A percentile compares a stretch with the other conserved stretches of the same genome.
These are phyloP conservation scores for Sugiyamaella boreocaroliniensis DNA, from an alignment of 805 yeast genomes.

Conservation along the genomic window DNA sequence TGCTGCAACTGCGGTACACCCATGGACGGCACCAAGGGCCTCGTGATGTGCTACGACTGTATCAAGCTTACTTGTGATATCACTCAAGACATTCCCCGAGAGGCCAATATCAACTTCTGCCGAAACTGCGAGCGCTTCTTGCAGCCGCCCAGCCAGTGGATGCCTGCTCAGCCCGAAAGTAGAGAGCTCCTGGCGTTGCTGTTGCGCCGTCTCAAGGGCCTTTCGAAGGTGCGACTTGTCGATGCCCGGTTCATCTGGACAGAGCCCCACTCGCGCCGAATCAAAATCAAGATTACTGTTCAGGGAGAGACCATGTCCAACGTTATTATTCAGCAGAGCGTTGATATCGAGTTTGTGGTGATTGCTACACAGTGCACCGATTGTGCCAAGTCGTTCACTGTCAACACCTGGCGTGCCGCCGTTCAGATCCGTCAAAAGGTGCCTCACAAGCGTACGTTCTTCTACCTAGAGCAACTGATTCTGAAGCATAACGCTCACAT, in stretches of 20 bases:
- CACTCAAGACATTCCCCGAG: conserved; percentile 90
- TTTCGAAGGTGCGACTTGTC: conserved; percentile 76
- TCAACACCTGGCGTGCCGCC: conserved; percentile 94
- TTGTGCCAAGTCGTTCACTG: conserved; percentile 90
- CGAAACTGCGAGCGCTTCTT: conserved; percentile 94
- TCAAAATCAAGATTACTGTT: conserved; percentile 77
- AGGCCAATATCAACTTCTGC: conserved; percentile 78
- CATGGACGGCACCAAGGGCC: conserved; percentile 86
- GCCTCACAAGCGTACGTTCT: conserved; percentile 86
- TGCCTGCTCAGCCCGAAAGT: conserved; percentile 81
- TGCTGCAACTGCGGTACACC: conserved; percentile 99
- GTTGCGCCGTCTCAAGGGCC: conserved; percentile 79
- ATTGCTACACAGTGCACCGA: conserved; percentile 95
- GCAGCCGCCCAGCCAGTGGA: conserved; percentile 94
- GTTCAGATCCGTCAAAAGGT: conserved; percentile 96
- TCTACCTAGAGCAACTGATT: conserved; percentile 86
- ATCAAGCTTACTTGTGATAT: conserved; percentile 88
- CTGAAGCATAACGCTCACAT: conserved; percentile 86
- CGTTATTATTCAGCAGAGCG: conserved; percentile 85
- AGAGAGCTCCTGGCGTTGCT: conserved; percentile 89
- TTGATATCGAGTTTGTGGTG: conserved; percentile 90
- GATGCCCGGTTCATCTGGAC: conserved; percentile 97
- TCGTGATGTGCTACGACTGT: conserved; percentile 97
- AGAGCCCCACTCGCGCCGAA: conserved; percentile 94
- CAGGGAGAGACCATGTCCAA: conserved; percentile 93